phyloP scores from a whole-genome alignment of 257 asterid genomes.

The Solanum neorickii region DNA sequence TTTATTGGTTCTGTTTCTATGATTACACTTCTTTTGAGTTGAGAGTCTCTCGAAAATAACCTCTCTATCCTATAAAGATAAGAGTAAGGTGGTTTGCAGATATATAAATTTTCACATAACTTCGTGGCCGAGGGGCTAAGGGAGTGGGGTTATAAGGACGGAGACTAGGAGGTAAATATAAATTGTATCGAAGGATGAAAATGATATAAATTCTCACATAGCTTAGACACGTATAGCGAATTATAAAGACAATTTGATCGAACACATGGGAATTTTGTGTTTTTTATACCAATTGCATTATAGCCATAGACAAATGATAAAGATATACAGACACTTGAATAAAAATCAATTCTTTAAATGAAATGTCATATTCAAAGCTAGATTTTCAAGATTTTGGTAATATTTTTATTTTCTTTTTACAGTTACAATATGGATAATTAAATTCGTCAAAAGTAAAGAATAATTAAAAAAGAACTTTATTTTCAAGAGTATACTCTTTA shows the following conservation, averaged over 20 bases:
- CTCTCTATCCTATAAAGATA: no score
- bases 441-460: background rate
- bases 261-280: background rate
- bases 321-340: background rate
- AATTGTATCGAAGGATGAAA: background rate
- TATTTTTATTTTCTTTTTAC: background rate
- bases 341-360: background rate
- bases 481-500: background rate
- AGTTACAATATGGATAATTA: background rate
- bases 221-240: background rate
- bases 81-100: no score
- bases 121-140: no score
- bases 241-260: background rate
- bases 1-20: no score
- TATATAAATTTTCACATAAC: no score
- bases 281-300: background rate
- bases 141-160: background rate
- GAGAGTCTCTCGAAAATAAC: no score
- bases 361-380: background rate
- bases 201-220: background rate
- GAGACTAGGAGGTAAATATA: background rate
- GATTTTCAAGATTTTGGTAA: background rate
- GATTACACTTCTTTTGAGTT: background rate
- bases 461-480: background rate
- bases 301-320: background rate